phyloP scores from a whole-genome alignment of 495 filamentous ascomycete species.

The Tuber indicum region DNA sequence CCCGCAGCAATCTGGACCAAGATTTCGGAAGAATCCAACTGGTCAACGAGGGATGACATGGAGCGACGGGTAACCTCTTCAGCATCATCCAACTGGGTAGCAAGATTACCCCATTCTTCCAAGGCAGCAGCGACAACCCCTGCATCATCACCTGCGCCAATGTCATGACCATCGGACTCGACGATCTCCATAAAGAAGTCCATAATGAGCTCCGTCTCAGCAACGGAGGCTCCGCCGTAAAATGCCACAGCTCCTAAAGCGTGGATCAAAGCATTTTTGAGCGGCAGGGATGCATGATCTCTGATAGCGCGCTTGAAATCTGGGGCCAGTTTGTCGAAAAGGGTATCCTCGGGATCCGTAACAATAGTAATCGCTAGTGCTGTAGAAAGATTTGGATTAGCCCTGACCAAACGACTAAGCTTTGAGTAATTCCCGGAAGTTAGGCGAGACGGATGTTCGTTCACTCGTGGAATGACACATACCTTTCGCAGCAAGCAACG shows the following conservation, averaged over 20 bases:
- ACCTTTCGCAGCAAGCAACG: conserved; percentile 59
- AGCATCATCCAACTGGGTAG: conserved; percentile 74
- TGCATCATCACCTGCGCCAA: conserved; percentile 67
- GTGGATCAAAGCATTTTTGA: conserved; percentile 71
- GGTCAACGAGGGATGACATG: conserved; percentile 82
- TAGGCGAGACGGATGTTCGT: conserved; percentile 4
- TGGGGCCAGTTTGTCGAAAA: conserved; percentile 59
- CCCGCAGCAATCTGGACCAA: conserved; percentile 79
- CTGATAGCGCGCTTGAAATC: conserved; percentile 63
- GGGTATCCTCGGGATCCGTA: conserved; percentile 61
- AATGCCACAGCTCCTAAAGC: conserved; percentile 65
- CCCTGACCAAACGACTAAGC: neutral
- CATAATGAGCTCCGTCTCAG: conserved; percentile 68
- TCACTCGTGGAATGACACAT: conserved; percentile 7
- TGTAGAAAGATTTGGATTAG: conserved; percentile 19
- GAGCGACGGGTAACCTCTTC: conserved; percentile 64
- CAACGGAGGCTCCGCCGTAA: conserved; percentile 69
- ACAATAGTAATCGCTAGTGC: conserved; percentile 72
- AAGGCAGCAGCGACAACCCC: conserved; percentile 76
- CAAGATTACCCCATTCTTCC: conserved; percentile 81
- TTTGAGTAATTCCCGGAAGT: neutral
- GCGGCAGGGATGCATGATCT: conserved; percentile 57
- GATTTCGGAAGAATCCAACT: conserved; percentile 70
- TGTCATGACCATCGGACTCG: conserved; percentile 69
- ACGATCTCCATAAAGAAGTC: conserved; percentile 78